Conservation (phyloP, 345 rosid species). For the Ailanthus altissimus region DNA sequence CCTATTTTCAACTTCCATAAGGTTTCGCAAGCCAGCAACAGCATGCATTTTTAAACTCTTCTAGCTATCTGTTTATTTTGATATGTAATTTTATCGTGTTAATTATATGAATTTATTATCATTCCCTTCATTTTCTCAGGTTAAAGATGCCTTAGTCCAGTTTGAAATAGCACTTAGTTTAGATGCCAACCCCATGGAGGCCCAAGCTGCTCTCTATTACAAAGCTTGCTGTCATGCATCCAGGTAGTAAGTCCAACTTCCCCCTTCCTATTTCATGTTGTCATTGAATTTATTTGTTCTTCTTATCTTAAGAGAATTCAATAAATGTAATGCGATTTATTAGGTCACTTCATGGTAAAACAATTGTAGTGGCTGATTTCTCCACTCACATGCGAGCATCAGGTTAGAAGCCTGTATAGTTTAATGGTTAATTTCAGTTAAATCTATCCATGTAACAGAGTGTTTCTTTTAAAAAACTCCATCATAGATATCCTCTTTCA, state of each 20-base stretch:
- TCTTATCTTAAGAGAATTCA: not conserved
- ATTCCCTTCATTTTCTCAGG: constrained; percentile 44
- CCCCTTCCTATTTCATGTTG: not conserved
- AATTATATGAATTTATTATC: not conserved
- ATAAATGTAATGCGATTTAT: not conserved
- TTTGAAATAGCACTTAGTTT: constrained; percentile 81
- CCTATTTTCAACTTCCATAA: not conserved
- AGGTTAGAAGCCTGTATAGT: not conserved
- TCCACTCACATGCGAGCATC: not conserved
- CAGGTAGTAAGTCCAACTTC: constrained; percentile 40
- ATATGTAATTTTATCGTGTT: not conserved
- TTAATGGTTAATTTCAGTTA: constrained; percentile 6
- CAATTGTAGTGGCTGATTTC: not conserved
- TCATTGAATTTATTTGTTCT: not conserved
- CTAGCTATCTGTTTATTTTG: not conserved
- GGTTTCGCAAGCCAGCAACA: constrained; percentile 11
- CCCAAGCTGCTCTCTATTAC: constrained; percentile 94
- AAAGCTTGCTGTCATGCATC: constrained; percentile 96
- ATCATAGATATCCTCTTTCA: not conserved
- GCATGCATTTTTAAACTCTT: not conserved
- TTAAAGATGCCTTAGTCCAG: constrained; percentile 77
- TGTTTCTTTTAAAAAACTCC: not conserved
- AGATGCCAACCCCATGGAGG: constrained; percentile 69
- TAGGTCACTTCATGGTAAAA: not conserved
- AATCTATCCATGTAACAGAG: not conserved